These are phyloP conservation scores for Sonneratia caseolaris DNA, from an alignment of 345 rosid species.

Conservation along the genomic window DNA sequence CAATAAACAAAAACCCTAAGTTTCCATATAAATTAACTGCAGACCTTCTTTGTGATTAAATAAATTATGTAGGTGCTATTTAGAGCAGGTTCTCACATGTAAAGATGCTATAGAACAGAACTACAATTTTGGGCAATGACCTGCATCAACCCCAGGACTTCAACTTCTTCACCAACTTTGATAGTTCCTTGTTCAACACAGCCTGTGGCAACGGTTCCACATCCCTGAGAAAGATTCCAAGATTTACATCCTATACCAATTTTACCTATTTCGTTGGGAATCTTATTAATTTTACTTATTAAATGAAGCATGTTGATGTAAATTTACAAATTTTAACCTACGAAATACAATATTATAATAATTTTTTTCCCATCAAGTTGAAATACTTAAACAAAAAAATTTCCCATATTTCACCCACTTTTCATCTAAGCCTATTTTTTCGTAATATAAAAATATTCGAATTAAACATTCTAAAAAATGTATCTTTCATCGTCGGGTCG, in stretches of 20 bases:
- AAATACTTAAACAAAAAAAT: too few relatives aligned
- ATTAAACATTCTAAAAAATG: too few relatives aligned
- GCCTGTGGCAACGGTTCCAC: constrained; percentile 99
- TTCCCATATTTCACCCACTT: too few relatives aligned
- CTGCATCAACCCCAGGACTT: constrained; percentile 69
- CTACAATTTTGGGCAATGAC: constrained; percentile 20
- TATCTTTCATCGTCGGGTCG: too few relatives aligned
- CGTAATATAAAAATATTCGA: too few relatives aligned
- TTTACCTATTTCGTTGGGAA: too few relatives aligned
- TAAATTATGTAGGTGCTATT: neutral
- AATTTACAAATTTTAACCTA: too few relatives aligned
- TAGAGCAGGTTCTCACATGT: neutral
- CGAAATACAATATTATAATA: too few relatives aligned
- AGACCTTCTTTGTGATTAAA: neutral
- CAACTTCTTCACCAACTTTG: constrained; percentile 99
- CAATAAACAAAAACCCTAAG: neutral
- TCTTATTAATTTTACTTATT: too few relatives aligned
- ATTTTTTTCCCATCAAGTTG: too few relatives aligned
- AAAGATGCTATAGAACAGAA: neutral
- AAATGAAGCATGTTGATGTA: too few relatives aligned
- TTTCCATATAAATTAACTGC: neutral
- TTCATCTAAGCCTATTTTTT: too few relatives aligned
- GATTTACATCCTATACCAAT: neutral
- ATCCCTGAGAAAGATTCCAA: constrained; percentile 44
- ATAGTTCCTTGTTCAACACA: constrained; percentile 89